phyloP scores from a whole-genome alignment of 2,329 filamentous ascomycete species.

The Boeremia lycopersici region DNA sequence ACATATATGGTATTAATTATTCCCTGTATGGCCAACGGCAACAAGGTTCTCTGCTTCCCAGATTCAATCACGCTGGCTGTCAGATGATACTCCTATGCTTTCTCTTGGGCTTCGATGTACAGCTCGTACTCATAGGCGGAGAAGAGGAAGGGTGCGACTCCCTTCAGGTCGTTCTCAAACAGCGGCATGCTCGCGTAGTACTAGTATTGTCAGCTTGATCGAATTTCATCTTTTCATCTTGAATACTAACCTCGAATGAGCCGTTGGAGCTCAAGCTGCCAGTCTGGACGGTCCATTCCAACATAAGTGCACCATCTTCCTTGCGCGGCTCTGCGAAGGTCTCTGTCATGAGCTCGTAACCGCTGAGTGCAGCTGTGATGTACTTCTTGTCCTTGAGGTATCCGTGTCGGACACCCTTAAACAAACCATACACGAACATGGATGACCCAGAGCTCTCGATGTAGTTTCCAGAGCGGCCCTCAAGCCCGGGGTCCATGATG shows the following conservation, averaged over 20 bases:
- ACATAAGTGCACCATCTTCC: conserved; percentile 14
- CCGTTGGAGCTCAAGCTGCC: conserved; percentile 21
- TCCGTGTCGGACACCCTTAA: conserved; percentile 47
- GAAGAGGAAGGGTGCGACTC: conserved; percentile 27
- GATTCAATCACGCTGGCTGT: too few relatives aligned
- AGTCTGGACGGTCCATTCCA: conserved; percentile 18
- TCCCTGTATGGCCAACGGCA: too few relatives aligned
- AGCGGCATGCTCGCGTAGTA: conserved; percentile 29
- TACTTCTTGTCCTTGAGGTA: conserved; percentile 17
- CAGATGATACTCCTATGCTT: too few relatives aligned
- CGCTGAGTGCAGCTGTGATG: conserved; percentile 11
- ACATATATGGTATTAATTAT: too few relatives aligned
- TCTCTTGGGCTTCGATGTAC: conserved; percentile 13
- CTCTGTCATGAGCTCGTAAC: conserved; percentile 17
- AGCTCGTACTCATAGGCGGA: conserved; percentile 29
- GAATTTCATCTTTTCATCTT: not conserved
- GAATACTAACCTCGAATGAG: conserved; percentile 15
- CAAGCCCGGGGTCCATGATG: conserved; percentile 55
- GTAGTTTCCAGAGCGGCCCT: conserved; percentile 58
- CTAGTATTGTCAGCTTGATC: conserved; percentile 2
- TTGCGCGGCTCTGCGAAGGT: conserved; percentile 14
- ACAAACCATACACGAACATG: conserved; percentile 62
- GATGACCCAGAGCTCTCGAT: conserved; percentile 64
- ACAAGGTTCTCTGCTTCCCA: too few relatives aligned
- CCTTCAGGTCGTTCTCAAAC: conserved; percentile 29